Conservation (phyloP, 2,329 filamentous ascomycete genomes). For the Coniochaeta sp. region DNA sequence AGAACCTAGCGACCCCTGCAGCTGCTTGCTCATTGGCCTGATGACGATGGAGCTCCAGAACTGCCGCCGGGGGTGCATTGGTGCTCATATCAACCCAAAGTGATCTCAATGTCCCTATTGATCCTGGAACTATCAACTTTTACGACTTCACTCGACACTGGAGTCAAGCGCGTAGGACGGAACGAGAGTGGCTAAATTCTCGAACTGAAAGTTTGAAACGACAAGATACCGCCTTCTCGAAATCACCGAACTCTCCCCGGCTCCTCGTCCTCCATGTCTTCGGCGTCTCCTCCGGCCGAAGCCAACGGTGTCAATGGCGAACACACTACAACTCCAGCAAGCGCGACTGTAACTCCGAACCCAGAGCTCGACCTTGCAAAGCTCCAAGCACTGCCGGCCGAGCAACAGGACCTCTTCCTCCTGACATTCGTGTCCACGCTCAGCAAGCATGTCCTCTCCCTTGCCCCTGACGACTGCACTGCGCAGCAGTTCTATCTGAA, state of each 20-base stretch:
- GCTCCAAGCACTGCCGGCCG: conserved; percentile 79
- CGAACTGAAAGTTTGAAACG: not conserved
- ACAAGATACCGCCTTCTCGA: not conserved
- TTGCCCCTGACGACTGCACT: conserved; percentile 74
- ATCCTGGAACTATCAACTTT: not conserved
- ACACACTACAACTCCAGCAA: conserved; percentile 17
- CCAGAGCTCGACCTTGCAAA: conserved; percentile 85
- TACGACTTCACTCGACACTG: not conserved
- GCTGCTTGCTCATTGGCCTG: not conserved
- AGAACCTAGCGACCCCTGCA: not conserved
- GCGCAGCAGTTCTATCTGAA: conserved; percentile 88
- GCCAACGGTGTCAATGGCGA: conserved; percentile 26
- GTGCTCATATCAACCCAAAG: not conserved
- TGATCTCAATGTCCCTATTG: not conserved
- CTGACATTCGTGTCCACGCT: conserved; percentile 82
- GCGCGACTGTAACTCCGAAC: conserved; percentile 37
- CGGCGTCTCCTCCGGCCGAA: conserved; percentile 12
- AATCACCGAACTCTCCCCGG: not conserved
- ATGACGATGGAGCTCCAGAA: not conserved
- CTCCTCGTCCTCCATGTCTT: not conserved
- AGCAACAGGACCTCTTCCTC: conserved; percentile 93
- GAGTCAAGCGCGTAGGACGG: not conserved
- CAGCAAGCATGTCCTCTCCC: conserved; percentile 67
- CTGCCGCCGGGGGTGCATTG: not conserved
- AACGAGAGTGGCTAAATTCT: not conserved